These are phyloP conservation scores for Colletotrichum sp. DNA, from an alignment of 2,329 filamentous ascomycete species.

Conservation along the genomic window DNA sequence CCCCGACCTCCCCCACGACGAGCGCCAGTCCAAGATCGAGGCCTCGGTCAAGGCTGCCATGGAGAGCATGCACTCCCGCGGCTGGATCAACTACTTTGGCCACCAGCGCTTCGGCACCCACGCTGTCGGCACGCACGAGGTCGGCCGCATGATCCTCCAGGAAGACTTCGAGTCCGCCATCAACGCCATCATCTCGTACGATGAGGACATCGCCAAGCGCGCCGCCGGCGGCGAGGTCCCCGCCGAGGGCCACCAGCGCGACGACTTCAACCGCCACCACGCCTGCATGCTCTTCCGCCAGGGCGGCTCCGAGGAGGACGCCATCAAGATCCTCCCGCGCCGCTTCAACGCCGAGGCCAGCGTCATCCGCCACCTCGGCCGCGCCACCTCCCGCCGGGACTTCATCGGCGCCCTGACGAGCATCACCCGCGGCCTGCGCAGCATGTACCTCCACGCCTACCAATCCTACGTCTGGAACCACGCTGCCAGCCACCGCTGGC, in stretches of 20 bases:
- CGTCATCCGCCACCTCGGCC: constrained; percentile 78
- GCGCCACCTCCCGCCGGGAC: constrained; percentile 61
- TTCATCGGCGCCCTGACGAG: constrained; percentile 80
- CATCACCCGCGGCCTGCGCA: constrained; percentile 81
- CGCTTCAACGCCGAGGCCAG: constrained; percentile 82
- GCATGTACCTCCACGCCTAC: constrained; percentile 98
- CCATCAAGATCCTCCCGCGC: constrained; percentile 73
- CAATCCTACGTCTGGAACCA: constrained; percentile 96
- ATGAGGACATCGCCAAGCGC: constrained; percentile 60
- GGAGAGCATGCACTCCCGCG: constrained; percentile 70
- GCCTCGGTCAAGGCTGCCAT: constrained; percentile 62
- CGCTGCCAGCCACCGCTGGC: constrained; percentile 81
- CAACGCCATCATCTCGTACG: constrained; percentile 77
- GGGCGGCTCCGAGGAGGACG: constrained; percentile 61
- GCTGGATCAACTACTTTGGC: constrained; percentile 98
- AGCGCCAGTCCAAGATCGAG: constrained; percentile 28
- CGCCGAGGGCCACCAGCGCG: constrained; percentile 63
- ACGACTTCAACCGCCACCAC: constrained; percentile 80
- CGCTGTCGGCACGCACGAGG: constrained; percentile 80
- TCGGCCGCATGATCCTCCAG: constrained; percentile 84
- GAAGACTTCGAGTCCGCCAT: constrained; percentile 83
- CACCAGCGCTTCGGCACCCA: constrained; percentile 97
- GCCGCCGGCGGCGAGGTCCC: constrained; percentile 38
- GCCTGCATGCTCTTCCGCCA: constrained; percentile 76
- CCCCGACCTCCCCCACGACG: constrained; percentile 1